A percentile compares a stretch with the other conserved stretches of the same genome.
These are phyloP conservation scores for Casuarina equisetifolia DNA, from an alignment of 306 rosid genomes.

Conservation along the genomic window DNA sequence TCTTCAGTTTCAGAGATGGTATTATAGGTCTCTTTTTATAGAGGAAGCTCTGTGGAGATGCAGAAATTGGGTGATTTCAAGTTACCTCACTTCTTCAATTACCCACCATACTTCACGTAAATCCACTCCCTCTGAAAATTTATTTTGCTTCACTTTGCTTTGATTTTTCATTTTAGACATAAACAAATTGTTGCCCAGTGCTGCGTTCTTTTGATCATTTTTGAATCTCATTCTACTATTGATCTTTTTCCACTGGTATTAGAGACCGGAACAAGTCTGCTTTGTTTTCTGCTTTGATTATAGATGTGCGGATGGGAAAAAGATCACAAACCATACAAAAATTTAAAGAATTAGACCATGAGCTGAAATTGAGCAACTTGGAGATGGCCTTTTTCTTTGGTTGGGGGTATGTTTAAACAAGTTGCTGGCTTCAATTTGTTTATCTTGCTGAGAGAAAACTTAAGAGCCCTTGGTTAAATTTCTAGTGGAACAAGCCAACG, in stretches of 20 bases:
- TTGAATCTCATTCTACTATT: background rate
- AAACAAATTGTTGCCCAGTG: background rate
- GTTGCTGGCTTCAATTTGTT: too few relatives aligned
- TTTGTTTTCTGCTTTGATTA: background rate
- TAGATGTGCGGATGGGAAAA: background rate
- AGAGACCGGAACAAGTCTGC: background rate
- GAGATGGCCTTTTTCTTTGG: too few relatives aligned
- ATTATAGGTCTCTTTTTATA: background rate
- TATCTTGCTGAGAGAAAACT: too few relatives aligned
- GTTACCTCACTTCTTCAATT: conserved; percentile 91
- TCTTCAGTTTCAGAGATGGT: background rate
- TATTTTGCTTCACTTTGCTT: background rate
- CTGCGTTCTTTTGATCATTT: background rate
- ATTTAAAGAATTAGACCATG: background rate
- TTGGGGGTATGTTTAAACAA: too few relatives aligned
- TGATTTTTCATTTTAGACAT: background rate
- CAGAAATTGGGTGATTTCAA: conserved; percentile 91
- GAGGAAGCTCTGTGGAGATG: conserved; percentile 45
- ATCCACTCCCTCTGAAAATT: background rate
- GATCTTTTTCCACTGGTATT: background rate
- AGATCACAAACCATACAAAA: background rate
- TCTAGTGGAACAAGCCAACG: too few relatives aligned
- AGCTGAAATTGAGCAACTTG: background rate
- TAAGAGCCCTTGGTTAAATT: too few relatives aligned
- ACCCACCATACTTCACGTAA: conserved; percentile 96